Percentiles rank a stretch among this genome's conserved stretches.
phyloP scores from a whole-genome alignment of 768 basidiomycete species.

The Mycena leptocephala region DNA sequence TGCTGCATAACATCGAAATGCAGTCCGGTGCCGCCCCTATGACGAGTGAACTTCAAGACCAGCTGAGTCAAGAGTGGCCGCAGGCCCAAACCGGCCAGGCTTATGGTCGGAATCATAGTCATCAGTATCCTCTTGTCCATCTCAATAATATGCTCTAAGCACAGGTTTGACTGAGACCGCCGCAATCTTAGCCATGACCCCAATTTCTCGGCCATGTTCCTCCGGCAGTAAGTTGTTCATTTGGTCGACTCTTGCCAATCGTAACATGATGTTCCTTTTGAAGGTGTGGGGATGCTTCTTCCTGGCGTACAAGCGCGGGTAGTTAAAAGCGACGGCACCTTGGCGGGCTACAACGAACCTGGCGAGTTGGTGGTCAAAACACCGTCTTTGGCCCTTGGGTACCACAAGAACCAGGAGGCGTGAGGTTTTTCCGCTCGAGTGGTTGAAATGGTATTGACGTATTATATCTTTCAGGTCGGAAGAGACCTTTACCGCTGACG shows the following conservation, averaged over 20 bases:
- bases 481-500: slow-evolving; percentile 67
- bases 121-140: not conserved
- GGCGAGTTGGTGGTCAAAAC: slow-evolving; percentile 61
- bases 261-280: slow-evolving; percentile 56
- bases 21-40: slow-evolving; percentile 72
- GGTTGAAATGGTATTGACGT: slow-evolving; percentile 38
- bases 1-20: slow-evolving; percentile 27
- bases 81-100: slow-evolving; percentile 69
- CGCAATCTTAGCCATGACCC: slow-evolving; percentile 66
- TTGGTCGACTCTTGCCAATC: too few species aligned
- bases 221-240: slow-evolving; percentile 14
- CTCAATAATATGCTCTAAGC: not conserved
- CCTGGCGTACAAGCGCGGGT: slow-evolving; percentile 60
- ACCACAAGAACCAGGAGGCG: slow-evolving; percentile 72
- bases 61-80: slow-evolving; percentile 65
- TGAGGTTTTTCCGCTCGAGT: slow-evolving; percentile 46
- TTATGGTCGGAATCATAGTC: slow-evolving; percentile 57
- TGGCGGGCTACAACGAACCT: slow-evolving; percentile 57
- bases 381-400: slow-evolving; percentile 55
- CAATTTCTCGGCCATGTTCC: slow-evolving; percentile 57
- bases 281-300: slow-evolving; percentile 58
- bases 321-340: slow-evolving; percentile 60
- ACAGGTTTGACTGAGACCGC: slow-evolving; percentile 79
- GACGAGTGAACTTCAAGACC: slow-evolving; percentile 65
- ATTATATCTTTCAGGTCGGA: slow-evolving; percentile 46